Conservation (phyloP, 164 flowering plant species). For the Liquidambar formosana region DNA sequence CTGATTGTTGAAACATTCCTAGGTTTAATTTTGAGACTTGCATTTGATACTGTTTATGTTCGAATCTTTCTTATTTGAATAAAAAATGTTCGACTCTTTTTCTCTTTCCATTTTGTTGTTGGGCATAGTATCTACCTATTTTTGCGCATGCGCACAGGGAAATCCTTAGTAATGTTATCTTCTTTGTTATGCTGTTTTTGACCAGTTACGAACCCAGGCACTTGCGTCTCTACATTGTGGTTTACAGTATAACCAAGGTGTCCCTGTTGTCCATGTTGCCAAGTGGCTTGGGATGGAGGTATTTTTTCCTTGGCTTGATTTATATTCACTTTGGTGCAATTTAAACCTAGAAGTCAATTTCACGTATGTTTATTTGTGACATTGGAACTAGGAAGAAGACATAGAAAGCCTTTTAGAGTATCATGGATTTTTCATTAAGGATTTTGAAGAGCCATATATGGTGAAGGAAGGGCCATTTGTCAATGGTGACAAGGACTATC, state of each 20-base stretch:
- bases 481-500: conserved; percentile 61
- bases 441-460: conserved; percentile 86
- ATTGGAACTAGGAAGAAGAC: conserved; percentile 67
- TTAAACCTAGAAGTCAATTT: background rate
- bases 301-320: conserved; percentile 12
- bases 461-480: conserved; percentile 86
- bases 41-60: conserved; percentile 1
- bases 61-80: background rate
- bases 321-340: background rate
- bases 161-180: conserved; percentile 8
- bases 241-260: conserved; percentile 82
- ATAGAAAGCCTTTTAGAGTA: conserved; percentile 68
- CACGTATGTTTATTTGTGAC: conserved; percentile 4
- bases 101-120: background rate
- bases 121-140: background rate
- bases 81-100: background rate
- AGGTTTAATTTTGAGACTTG: background rate
- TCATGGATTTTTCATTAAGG: conserved; percentile 79
- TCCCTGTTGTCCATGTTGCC: conserved; percentile 70
- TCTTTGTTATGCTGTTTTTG: conserved; percentile 24
- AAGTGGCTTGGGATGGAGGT: conserved; percentile 97
- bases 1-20: background rate
- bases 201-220: conserved; percentile 95
- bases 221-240: conserved; percentile 90
- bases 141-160: too few species aligned